A percentile compares a stretch with the other conserved stretches of the same genome.
Evolutionary conservation across 371 early-diverging fungal genomes (phyloP).

Genomic region (Mucor mucedo): DNA sequence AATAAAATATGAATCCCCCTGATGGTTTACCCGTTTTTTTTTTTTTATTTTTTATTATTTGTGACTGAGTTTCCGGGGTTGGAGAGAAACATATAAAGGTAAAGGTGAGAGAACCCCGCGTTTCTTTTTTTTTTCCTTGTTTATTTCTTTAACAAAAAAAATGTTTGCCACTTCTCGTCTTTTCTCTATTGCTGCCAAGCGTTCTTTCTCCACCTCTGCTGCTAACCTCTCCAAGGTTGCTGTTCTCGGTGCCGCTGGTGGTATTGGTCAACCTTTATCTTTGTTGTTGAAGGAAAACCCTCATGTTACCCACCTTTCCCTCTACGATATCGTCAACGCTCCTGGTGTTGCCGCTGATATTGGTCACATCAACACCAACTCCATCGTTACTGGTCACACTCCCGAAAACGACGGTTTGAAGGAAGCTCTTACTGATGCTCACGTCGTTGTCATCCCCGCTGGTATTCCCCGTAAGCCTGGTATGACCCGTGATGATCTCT

Average conservation of each 20-base stretch:
- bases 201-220: slow-evolving; percentile 67
- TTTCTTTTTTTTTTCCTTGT: slow-evolving; percentile 23
- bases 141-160: slow-evolving; percentile 31
- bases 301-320: slow-evolving; percentile 83
- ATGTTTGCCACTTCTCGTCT: slow-evolving; percentile 59
- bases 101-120: slow-evolving; percentile 19
- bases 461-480: slow-evolving; percentile 99
- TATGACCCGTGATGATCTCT: slow-evolving; percentile 99
- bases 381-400: slow-evolving; percentile 88
- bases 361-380: slow-evolving; percentile 94
- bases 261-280: slow-evolving; percentile 92
- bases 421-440: slow-evolving; percentile 84
- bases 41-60: neutral
- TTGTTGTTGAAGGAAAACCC: slow-evolving; percentile 84
- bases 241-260: slow-evolving; percentile 91
- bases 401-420: slow-evolving; percentile 85
- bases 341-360: slow-evolving; percentile 98
- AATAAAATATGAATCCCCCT: slow-evolving; percentile 8
- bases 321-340: slow-evolving; percentile 96
- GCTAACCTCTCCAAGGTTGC: slow-evolving; percentile 78
- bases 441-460: slow-evolving; percentile 97
- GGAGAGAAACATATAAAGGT: neutral
- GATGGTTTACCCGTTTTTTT: slow-evolving; percentile 9
- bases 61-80: slow-evolving; percentile 22
- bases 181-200: slow-evolving; percentile 64